These are phyloP conservation scores for Fusarium pseudoanthophilum DNA, from an alignment of 2,329 filamentous ascomycete species.

Conservation along the genomic window DNA sequence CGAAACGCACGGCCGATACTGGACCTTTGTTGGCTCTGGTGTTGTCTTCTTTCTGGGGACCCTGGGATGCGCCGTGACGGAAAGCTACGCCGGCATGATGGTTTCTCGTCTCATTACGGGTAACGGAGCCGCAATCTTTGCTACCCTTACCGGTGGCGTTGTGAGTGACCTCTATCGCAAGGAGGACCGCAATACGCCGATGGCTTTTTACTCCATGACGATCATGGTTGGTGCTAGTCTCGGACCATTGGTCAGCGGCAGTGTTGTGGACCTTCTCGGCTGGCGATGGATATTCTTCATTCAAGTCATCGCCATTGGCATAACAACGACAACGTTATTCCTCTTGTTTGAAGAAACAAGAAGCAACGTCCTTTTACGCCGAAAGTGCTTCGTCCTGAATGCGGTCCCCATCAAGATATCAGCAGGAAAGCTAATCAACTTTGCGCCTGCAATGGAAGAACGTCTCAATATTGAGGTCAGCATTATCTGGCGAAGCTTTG, in stretches of 20 bases:
- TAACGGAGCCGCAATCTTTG: slow-evolving; percentile 64
- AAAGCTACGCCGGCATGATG: slow-evolving; percentile 69
- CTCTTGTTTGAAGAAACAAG: slow-evolving; percentile 74
- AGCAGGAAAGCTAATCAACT: not conserved
- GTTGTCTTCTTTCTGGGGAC: slow-evolving; percentile 49
- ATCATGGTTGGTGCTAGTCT: slow-evolving; percentile 72
- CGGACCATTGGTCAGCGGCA: slow-evolving; percentile 69
- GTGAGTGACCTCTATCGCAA: slow-evolving; percentile 74
- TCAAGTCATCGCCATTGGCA: slow-evolving; percentile 68
- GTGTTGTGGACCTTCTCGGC: slow-evolving; percentile 65
- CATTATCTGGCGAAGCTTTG: slow-evolving; percentile 45
- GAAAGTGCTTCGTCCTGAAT: slow-evolving; percentile 69
- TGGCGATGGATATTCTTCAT: slow-evolving; percentile 78
- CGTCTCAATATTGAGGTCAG: slow-evolving; percentile 31
- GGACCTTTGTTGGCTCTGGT: slow-evolving; percentile 47
- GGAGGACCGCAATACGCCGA: slow-evolving; percentile 72
- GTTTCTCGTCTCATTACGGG: slow-evolving; percentile 71
- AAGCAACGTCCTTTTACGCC: slow-evolving; percentile 71
- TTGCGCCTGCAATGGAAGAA: slow-evolving; percentile 19
- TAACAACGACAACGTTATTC: slow-evolving; percentile 65
- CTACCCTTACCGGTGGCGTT: slow-evolving; percentile 68
- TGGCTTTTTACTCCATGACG: slow-evolving; percentile 72
- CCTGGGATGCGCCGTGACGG: slow-evolving; percentile 69
- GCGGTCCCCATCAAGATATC: slow-evolving; percentile 46
- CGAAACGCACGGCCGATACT: slow-evolving; percentile 63